Evolutionary conservation across 2,329 filamentous ascomycete genomes (phyloP).

Genomic region (Alternaria sp.): DNA sequence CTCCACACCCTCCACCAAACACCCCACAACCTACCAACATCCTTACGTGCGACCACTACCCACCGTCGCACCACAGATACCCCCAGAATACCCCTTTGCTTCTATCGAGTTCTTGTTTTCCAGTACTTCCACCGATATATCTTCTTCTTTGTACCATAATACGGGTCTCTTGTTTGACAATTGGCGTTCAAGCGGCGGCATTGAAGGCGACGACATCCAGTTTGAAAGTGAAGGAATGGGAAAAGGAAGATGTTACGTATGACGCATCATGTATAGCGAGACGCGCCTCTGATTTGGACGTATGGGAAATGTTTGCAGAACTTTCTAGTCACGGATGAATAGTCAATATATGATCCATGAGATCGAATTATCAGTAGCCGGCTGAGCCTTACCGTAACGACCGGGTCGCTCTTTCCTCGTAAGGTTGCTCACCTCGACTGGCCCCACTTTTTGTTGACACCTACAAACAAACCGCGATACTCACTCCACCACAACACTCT

Average conservation of each 20-base stretch:
- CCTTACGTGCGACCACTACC: background rate
- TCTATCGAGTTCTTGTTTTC: background rate
- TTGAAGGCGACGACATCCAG: background rate
- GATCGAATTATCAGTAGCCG: background rate
- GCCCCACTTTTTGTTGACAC: background rate
- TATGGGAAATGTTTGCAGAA: background rate
- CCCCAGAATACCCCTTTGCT: slow-evolving; percentile 1
- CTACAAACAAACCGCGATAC: background rate
- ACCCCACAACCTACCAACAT: background rate
- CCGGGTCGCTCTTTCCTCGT: background rate
- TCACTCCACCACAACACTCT: background rate
- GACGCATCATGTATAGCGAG: background rate
- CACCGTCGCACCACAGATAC: slow-evolving; percentile 2
- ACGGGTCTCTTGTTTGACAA: slow-evolving; percentile 3
- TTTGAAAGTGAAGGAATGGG: background rate
- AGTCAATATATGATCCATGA: background rate
- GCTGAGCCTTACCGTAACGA: background rate
- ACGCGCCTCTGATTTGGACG: background rate
- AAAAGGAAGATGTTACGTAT: background rate
- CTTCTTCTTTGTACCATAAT: slow-evolving; percentile 16
- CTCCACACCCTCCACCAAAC: background rate
- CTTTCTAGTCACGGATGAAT: background rate
- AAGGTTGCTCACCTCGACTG: background rate
- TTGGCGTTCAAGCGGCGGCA: slow-evolving; percentile 9
- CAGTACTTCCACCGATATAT: background rate